Conservation (phyloP, 2,329 filamentous ascomycete species). For the Fusarium bactridioides region DNA sequence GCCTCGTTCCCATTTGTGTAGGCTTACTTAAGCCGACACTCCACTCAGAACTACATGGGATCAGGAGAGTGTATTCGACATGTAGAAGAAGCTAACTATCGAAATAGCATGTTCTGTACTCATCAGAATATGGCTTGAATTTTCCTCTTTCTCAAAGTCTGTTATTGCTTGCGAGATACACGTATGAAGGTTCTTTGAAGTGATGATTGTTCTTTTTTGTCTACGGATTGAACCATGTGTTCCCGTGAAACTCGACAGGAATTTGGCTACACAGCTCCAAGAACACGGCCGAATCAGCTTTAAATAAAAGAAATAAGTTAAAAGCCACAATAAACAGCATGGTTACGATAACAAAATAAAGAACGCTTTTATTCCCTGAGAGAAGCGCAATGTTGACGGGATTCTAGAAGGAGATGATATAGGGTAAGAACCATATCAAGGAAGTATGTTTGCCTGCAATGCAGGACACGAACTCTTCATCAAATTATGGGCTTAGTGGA, state of each 20-base stretch:
- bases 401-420: no score
- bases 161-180: no score
- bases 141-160: rapidly evolving
- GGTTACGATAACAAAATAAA: rapidly evolving
- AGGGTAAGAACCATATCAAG: not conserved
- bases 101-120: rapidly evolving
- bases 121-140: rapidly evolving
- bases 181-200: not conserved
- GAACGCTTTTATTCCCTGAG: not conserved
- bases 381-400: no score
- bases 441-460: not conserved
- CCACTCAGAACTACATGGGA: conserved; percentile 1
- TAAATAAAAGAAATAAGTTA: rapidly evolving
- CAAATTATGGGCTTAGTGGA: rapidly evolving
- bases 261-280: no score
- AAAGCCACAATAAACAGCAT: rapidly evolving
- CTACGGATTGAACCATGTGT: rapidly evolving
- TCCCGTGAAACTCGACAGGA: no score
- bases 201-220: rapidly evolving
- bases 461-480: no score
- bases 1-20: not conserved
- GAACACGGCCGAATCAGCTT: not conserved
- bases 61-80: not conserved
- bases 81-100: no score
- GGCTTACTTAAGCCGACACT: not conserved